phyloP scores from a whole-genome alignment of 2,329 filamentous ascomycete genomes.

The Zymoseptoria crescenta region DNA sequence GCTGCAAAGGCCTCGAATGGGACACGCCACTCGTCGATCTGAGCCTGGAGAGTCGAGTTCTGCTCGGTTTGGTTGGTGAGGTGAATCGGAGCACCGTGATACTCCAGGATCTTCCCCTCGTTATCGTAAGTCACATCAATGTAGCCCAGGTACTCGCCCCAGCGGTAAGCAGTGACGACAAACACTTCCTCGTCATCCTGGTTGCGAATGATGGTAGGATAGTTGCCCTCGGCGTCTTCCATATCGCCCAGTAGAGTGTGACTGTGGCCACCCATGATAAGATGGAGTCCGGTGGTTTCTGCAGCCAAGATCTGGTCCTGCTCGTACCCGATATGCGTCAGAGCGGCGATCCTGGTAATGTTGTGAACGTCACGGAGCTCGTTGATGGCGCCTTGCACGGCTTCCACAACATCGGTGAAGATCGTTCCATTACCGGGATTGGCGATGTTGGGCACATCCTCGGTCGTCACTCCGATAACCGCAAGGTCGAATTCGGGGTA shows the following conservation, averaged over 20 bases:
- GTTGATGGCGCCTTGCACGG: constrained; percentile 55
- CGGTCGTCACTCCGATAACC: constrained; percentile 57
- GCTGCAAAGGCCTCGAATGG: constrained; percentile 55
- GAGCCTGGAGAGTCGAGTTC: constrained; percentile 49
- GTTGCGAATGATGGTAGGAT: constrained; percentile 57
- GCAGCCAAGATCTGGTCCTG: constrained; percentile 54
- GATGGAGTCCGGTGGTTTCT: constrained; percentile 54
- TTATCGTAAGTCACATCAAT: constrained; percentile 58
- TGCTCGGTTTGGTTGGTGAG: constrained; percentile 54
- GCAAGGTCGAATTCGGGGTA: constrained; percentile 55
- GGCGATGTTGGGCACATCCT: constrained; percentile 51
- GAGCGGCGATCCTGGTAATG: constrained; percentile 56
- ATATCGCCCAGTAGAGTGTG: constrained; percentile 53
- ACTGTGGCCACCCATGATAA: constrained; percentile 59
- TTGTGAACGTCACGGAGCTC: constrained; percentile 54
- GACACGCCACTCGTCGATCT: constrained; percentile 51
- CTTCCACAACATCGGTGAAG: constrained; percentile 51
- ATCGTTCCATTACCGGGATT: constrained; percentile 50
- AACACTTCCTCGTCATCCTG: constrained; percentile 59
- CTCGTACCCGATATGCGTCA: constrained; percentile 61
- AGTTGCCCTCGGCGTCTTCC: constrained; percentile 50
- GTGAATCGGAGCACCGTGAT: constrained; percentile 57
- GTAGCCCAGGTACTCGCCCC: constrained; percentile 61
- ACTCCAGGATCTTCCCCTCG: constrained; percentile 53
- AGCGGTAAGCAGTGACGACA: constrained; percentile 59